phyloP scores from a whole-genome alignment of 2,329 filamentous ascomycete genomes.

The Sporothrix inflata region DNA sequence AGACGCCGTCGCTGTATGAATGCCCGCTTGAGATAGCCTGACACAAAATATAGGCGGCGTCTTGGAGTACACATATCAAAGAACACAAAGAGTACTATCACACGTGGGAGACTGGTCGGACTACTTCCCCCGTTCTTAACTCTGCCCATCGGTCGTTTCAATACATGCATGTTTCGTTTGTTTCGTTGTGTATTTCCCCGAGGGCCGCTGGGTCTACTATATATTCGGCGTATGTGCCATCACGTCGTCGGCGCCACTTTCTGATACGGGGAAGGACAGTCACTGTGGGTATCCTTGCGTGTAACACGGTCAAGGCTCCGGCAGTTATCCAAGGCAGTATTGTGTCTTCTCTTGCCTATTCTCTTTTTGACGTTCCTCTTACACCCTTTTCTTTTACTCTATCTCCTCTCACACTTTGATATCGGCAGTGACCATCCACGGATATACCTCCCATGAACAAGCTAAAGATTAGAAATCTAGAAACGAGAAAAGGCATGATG shows the following conservation, averaged over 20 bases:
- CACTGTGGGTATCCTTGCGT: background rate
- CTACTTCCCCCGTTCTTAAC: background rate
- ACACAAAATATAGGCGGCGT: background rate
- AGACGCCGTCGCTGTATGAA: background rate
- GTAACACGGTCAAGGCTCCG: background rate
- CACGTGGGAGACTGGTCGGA: background rate
- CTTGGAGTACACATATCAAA: background rate
- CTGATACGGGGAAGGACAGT: background rate
- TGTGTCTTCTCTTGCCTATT: background rate
- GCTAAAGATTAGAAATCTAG: too few relatives aligned
- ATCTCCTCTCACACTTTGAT: too few relatives aligned
- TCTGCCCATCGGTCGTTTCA: too few relatives aligned
- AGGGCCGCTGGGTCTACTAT: background rate
- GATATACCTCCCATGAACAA: too few relatives aligned
- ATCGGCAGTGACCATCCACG: too few relatives aligned
- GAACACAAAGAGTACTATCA: background rate
- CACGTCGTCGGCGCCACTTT: too few relatives aligned
- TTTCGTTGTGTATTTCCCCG: background rate
- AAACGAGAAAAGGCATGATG: too few relatives aligned
- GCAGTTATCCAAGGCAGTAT: background rate
- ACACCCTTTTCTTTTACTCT: background rate
- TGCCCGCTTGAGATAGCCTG: too few relatives aligned
- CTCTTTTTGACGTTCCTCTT: background rate
- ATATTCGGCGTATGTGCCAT: background rate
- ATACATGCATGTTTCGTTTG: background rate